Conservation (phyloP, 129 eudicot species). For the Ambrosia artemisiifolia region DNA sequence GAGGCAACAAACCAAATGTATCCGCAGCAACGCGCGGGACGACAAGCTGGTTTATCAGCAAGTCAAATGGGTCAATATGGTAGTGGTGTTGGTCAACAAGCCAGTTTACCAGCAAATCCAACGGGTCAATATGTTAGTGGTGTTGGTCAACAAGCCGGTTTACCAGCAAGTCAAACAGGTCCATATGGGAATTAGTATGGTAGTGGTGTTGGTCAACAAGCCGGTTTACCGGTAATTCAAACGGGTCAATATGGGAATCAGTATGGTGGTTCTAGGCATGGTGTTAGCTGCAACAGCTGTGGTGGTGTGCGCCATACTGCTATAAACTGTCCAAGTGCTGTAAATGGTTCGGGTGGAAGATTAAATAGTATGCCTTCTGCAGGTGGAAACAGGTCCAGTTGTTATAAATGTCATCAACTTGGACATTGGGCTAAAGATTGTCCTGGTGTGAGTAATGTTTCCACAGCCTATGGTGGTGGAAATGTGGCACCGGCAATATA, state of each 20-base stretch:
- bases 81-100: slow-evolving; percentile 9
- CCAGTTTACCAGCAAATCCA: slow-evolving; percentile 11
- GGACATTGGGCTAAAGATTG: slow-evolving; percentile 87
- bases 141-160: slow-evolving; percentile 9
- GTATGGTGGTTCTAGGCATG: slow-evolving; percentile 30
- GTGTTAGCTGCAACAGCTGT: slow-evolving; percentile 58
- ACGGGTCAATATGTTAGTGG: slow-evolving; percentile 6
- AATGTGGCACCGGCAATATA: slow-evolving; percentile 47
- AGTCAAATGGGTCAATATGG: slow-evolving; percentile 29
- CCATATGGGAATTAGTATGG: slow-evolving; percentile 37
- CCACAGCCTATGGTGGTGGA: slow-evolving; percentile 57
- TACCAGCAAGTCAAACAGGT: slow-evolving; percentile 30
- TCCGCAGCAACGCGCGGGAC: too few species aligned
- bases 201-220: background rate
- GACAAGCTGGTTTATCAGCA: slow-evolving; percentile 7
- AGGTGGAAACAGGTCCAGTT: slow-evolving; percentile 29
- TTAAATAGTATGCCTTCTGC: slow-evolving; percentile 24
- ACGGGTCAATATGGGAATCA: background rate
- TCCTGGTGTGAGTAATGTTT: slow-evolving; percentile 40
- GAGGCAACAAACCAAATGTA: too few species aligned
- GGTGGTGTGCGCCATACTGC: slow-evolving; percentile 64
- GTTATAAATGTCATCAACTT: slow-evolving; percentile 59
- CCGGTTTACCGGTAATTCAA: too few species aligned
- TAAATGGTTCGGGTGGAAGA: slow-evolving; percentile 41
- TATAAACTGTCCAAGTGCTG: slow-evolving; percentile 54